Base-by-base conservation (phyloP, 2,329 filamentous ascomycete species). In the Blastomyces silverae region DNA sequence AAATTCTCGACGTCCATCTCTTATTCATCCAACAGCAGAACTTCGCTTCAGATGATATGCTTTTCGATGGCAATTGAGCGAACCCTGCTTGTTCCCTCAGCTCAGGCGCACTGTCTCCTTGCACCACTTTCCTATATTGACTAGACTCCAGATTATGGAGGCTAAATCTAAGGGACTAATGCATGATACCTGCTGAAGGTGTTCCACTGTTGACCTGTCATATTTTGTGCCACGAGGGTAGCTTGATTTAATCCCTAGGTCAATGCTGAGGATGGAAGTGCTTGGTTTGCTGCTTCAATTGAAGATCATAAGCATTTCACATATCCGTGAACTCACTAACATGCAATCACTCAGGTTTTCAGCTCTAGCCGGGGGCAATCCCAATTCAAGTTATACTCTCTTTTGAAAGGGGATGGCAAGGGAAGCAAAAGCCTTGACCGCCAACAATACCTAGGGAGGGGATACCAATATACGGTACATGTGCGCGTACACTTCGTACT, bases 111-210 rank as follows among this genome's bases (percentile, higher is more conserved):
- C 2, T 7, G 44, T 50, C 17, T 5, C 25, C n/a, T 52, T 50
- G 59, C 37, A 50, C 59, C 42, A 61, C 59, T 61, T 61, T 34
- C 59, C 59, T 61, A 61, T 48, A 44, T 25, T 34, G 39, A 28
- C 22, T 59, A 42, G 56, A 10, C 37, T 59, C 56, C n/a, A 42
- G 22, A 42, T 15, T 6, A 39, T 58, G 56, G 28, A 39, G 15
- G 31, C 15, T 34, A 37, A 13, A 20, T 1, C 55, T 39, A n/a
- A 39, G 7, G 25, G 31, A 37, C 25, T 31, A 15, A 53, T 2
- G 4, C 25, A 37, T 31, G 31, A 11, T 28, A 5, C 7, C 6
- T 55, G 25, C 13, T 39, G 7, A 20, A 17, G 48, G n/a, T 28
- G 25, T 53, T 31, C 37, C 25, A 20, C 34, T 37, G 17, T 59